These are phyloP conservation scores for Nitzschia sp. DNA, from an alignment of 108 stramenopile species.

Conservation along the genomic window DNA sequence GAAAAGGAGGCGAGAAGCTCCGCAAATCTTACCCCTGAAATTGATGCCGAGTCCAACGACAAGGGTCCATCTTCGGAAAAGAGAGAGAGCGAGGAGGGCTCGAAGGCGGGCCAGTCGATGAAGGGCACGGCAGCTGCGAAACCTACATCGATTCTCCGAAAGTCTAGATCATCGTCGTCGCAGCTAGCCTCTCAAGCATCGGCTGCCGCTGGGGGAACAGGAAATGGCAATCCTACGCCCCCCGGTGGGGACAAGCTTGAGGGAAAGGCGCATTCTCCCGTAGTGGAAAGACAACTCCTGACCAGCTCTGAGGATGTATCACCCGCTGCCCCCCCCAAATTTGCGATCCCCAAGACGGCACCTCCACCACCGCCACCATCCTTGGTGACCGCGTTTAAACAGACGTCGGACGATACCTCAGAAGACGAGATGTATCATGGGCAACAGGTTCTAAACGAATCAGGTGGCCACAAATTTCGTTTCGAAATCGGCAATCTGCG, in stretches of 20 bases:
- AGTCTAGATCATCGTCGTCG: background rate
- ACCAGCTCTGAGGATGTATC: background rate
- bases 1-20: slow-evolving; percentile 46
- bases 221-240: no score
- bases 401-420: background rate
- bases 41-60: slow-evolving; percentile 3
- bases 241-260: no score
- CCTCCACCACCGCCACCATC: slow-evolving; percentile 36
- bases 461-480: slow-evolving; percentile 28
- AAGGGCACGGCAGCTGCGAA: background rate
- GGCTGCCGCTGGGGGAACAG: no score
- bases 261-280: no score
- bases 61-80: slow-evolving; percentile 23
- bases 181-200: background rate
- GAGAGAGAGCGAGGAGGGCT: background rate
- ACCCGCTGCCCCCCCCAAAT: background rate
- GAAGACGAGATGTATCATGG: slow-evolving; percentile 1
- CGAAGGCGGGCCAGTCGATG: background rate
- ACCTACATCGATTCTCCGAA: background rate
- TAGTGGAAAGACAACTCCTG: no score
- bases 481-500: slow-evolving; percentile 24
- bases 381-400: slow-evolving; percentile 10
- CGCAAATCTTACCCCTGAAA: slow-evolving; percentile 38
- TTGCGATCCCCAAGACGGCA: background rate
- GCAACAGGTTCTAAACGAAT: slow-evolving; percentile 16